Percentiles rank a stretch among this genome's conserved stretches.
These are phyloP conservation scores for Macrotyloma uniflorum DNA, from an alignment of 306 rosid genomes.

Conservation along the genomic window DNA sequence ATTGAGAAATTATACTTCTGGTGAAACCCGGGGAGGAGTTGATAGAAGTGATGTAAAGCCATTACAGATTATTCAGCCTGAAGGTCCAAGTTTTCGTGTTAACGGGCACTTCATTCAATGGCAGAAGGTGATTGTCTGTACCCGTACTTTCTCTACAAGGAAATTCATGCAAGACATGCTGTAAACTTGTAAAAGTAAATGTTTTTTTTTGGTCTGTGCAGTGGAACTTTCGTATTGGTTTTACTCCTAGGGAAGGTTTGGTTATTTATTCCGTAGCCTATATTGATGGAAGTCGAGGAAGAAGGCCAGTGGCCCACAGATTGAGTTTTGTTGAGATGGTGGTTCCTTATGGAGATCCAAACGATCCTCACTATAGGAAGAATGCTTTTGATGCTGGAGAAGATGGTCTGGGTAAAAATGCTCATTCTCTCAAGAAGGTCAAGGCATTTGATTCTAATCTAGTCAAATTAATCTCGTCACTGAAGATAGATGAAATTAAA, in stretches of 20 bases:
- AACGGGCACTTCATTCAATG: conserved; percentile 74
- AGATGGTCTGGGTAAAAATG: conserved; percentile 78
- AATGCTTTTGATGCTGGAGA: conserved; percentile 85
- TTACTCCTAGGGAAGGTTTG: conserved; percentile 70
- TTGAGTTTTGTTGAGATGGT: conserved; percentile 81
- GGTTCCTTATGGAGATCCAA: conserved; percentile 82
- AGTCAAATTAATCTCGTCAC: conserved; percentile 12
- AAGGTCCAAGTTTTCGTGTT: conserved; percentile 79
- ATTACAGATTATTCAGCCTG: conserved; percentile 67
- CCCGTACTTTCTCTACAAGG: conserved; percentile 14
- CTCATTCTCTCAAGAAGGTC: conserved; percentile 81
- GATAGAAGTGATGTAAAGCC: conserved; percentile 80
- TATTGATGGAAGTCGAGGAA: conserved; percentile 70
- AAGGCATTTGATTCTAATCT: neutral
- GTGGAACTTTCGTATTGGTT: conserved; percentile 80
- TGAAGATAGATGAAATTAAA: conserved; percentile 16
- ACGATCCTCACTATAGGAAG: conserved; percentile 80
- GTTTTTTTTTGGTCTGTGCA: conserved; percentile 34
- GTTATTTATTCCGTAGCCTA: conserved; percentile 72
- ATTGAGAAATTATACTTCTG: conserved; percentile 66
- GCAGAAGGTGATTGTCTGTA: conserved; percentile 59
- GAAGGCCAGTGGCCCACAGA: conserved; percentile 75
- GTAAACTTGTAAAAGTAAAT: conserved; percentile 3
- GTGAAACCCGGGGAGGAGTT: conserved; percentile 78
- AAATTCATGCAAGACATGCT: conserved; percentile 12